A percentile compares a stretch with the other conserved stretches of the same genome.
phyloP scores from a whole-genome alignment of 73 alveolate species.

The Tetrahymena thermophila region DNA sequence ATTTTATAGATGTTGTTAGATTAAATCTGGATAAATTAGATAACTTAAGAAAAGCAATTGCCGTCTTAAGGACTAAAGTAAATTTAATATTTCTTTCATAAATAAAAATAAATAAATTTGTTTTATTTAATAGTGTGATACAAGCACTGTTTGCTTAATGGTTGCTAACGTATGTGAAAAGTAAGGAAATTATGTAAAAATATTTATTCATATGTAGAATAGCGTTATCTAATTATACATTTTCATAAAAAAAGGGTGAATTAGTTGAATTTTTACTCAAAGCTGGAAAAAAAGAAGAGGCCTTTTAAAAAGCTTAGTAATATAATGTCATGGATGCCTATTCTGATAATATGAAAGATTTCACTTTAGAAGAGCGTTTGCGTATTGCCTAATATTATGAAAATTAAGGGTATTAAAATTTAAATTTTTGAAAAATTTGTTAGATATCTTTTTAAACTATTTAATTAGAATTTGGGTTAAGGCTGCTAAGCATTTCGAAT shows the following conservation, averaged over 20 bases:
- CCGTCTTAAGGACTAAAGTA: slow-evolving; percentile 68
- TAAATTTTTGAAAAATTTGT: background rate
- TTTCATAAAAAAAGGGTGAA: slow-evolving; percentile 57
- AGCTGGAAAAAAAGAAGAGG: slow-evolving; percentile 95
- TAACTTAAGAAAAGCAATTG: slow-evolving; percentile 92
- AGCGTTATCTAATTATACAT: background rate
- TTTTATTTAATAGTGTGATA: slow-evolving; percentile 46
- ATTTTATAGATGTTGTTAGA: slow-evolving; percentile 61
- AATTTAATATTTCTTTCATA: background rate
- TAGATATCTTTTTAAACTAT: background rate
- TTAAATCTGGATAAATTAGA: slow-evolving; percentile 82
- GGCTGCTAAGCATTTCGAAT: slow-evolving; percentile 95
- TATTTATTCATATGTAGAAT: background rate
- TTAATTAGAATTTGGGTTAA: slow-evolving; percentile 8
- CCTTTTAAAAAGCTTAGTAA: slow-evolving; percentile 88
- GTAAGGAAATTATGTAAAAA: slow-evolving; percentile 48
- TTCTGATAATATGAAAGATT: slow-evolving; percentile 79
- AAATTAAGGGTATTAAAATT: slow-evolving; percentile 79
- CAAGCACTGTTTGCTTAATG: slow-evolving; percentile 84
- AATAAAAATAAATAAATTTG: background rate
- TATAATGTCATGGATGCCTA: slow-evolving; percentile 92
- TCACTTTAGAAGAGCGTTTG: slow-evolving; percentile 83
- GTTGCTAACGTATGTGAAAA: slow-evolving; percentile 90
- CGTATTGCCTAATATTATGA: slow-evolving; percentile 91
- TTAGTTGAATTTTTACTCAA: slow-evolving; percentile 90